Conservation (phyloP, 2,329 filamentous ascomycete species). For the Samsoniella hepiali region DNA sequence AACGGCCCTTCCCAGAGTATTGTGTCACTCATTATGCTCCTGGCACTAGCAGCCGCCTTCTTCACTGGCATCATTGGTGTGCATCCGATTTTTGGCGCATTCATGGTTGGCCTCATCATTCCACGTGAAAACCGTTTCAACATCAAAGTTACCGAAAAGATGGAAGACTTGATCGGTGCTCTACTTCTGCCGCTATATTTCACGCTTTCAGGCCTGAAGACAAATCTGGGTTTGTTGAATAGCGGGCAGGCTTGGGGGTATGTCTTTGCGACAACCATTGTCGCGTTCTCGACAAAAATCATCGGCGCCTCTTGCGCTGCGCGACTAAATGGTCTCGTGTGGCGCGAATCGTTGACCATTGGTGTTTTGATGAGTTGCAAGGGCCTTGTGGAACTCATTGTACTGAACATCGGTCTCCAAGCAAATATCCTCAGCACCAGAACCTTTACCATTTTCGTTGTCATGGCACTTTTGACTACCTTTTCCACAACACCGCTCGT, state of each 20-base stretch:
- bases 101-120: slow-evolving; percentile 83
- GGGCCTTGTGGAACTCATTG: slow-evolving; percentile 89
- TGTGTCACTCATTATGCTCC: slow-evolving; percentile 75
- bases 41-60: slow-evolving; percentile 76
- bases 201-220: slow-evolving; percentile 84
- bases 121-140: slow-evolving; percentile 87
- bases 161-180: slow-evolving; percentile 83
- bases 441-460: slow-evolving; percentile 91
- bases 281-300: slow-evolving; percentile 85
- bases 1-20: slow-evolving; percentile 86
- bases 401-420: slow-evolving; percentile 78
- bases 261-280: slow-evolving; percentile 74
- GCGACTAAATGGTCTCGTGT: slow-evolving; percentile 70
- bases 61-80: slow-evolving; percentile 89
- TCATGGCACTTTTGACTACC: slow-evolving; percentile 88
- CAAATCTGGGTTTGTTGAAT: slow-evolving; percentile 79
- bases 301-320: slow-evolving; percentile 78
- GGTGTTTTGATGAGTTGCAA: slow-evolving; percentile 96
- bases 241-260: slow-evolving; percentile 85
- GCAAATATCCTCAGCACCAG: slow-evolving; percentile 75
- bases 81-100: slow-evolving; percentile 91
- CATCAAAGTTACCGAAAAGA: slow-evolving; percentile 88
- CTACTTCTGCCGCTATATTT: slow-evolving; percentile 91
- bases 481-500: slow-evolving; percentile 79
- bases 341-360: slow-evolving; percentile 86